Evolutionary conservation across 2,329 filamentous ascomycete genomes (phyloP).

Genomic region (Fusarium staphyleae): DNA sequence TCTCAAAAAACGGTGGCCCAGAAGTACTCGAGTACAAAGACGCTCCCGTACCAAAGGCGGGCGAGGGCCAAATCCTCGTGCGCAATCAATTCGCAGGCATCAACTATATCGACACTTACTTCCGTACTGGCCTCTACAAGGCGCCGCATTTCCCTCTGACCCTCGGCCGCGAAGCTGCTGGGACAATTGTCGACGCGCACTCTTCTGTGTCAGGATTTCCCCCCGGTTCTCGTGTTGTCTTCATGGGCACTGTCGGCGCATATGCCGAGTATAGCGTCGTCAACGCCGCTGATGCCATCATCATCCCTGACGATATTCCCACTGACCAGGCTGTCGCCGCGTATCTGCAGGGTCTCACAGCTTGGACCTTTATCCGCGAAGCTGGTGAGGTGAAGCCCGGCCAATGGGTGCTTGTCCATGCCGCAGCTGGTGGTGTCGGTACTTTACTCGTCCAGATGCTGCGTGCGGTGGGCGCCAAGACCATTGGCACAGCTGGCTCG

Average conservation of each 20-base stretch:
- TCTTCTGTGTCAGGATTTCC: constrained; percentile 62
- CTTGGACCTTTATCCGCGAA: constrained; percentile 79
- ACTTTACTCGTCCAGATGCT: constrained; percentile 79
- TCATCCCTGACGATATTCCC: constrained; percentile 68
- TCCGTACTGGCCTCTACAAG: constrained; percentile 82
- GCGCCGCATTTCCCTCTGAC: constrained; percentile 72
- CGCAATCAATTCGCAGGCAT: constrained; percentile 82
- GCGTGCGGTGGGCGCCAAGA: constrained; percentile 72
- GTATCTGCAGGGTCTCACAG: constrained; percentile 83
- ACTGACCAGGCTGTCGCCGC: constrained; percentile 71
- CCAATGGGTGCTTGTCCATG: constrained; percentile 85
- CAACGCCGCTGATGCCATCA: constrained; percentile 61
- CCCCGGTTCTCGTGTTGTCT: constrained; percentile 75
- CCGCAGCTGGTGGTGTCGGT: constrained; percentile 84
- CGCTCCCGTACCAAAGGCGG: constrained; percentile 69
- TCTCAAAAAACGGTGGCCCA: constrained; percentile 68
- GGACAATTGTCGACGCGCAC: constrained; percentile 70
- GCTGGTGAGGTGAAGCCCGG: constrained; percentile 76
- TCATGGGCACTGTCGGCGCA: constrained; percentile 58
- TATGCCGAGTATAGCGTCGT: constrained; percentile 66
- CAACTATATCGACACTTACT: constrained; percentile 93
- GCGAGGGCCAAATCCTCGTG: constrained; percentile 77
- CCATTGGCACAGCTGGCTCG: constrained; percentile 81
- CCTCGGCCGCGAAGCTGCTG: constrained; percentile 81
- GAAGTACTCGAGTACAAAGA: constrained; percentile 77